Conservation (phyloP, 257 asterid genomes). For the Solanum etuberosum region DNA sequence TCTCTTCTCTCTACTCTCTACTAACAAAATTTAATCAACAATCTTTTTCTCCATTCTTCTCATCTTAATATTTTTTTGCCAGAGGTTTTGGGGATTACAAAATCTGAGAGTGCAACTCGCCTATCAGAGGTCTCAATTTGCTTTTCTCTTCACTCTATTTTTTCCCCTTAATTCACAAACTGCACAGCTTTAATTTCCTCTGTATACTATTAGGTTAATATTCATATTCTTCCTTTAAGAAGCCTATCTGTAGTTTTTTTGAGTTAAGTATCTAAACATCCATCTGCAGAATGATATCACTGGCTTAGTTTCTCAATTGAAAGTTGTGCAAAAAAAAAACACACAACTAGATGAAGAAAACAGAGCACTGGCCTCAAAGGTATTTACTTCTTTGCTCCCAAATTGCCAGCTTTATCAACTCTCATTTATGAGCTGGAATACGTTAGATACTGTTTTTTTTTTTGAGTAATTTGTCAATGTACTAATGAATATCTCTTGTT, state of each 20-base stretch:
- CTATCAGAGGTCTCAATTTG: slow-evolving; percentile 53
- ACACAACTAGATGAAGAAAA: slow-evolving; percentile 58
- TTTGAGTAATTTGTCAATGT: not conserved
- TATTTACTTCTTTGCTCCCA: slow-evolving; percentile 2
- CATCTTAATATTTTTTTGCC: not conserved
- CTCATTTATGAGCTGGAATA: not conserved
- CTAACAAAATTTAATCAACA: not conserved
- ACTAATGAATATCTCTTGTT: not conserved
- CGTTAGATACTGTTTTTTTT: not conserved
- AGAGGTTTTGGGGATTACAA: slow-evolving; percentile 58
- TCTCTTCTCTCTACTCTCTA: not conserved
- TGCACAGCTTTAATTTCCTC: not conserved
- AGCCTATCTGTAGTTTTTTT: no score
- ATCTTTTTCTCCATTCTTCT: not conserved
- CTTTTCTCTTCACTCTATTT: not conserved
- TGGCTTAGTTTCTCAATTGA: slow-evolving; percentile 75
- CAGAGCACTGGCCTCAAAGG: slow-evolving; percentile 47
- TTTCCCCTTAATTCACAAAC: not conserved
- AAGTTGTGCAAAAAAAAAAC: slow-evolving; percentile 60
- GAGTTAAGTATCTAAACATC: not conserved
- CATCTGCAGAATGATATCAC: slow-evolving; percentile 67
- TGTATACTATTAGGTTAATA: not conserved
- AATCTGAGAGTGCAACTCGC: slow-evolving; percentile 68
- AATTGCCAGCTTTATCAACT: not conserved
- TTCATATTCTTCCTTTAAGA: no score